phyloP scores from a whole-genome alignment of 2,329 filamentous ascomycete species.

The Tolypocladium paradoxum region DNA sequence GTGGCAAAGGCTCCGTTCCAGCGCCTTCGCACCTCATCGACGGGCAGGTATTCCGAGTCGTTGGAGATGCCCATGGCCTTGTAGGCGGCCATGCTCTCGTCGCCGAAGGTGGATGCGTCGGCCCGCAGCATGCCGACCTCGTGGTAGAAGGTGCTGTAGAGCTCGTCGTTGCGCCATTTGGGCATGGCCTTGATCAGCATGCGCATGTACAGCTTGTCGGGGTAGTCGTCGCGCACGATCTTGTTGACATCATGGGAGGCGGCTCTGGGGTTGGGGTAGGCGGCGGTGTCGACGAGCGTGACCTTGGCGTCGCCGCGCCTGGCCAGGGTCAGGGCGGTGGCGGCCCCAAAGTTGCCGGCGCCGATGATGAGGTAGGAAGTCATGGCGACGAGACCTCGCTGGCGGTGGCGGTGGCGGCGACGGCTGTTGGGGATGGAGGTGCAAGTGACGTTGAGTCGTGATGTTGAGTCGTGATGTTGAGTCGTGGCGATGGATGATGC shows the following conservation, averaged over 20 bases:
- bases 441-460: neutral
- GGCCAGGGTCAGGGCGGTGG: conserved; percentile 26
- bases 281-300: conserved; percentile 24
- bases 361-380: conserved; percentile 25
- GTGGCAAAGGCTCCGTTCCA: conserved; percentile 48
- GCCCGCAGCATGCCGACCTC: conserved; percentile 43
- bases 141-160: conserved; percentile 45
- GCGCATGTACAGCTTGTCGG: conserved; percentile 27
- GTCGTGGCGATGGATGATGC: neutral
- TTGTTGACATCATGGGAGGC: conserved; percentile 38
- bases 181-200: conserved; percentile 30
- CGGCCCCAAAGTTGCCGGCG: conserved; percentile 32
- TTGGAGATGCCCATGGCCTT: conserved; percentile 27
- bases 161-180: conserved; percentile 28
- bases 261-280: conserved; percentile 25
- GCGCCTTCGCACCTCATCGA: conserved; percentile 40
- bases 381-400: conserved; percentile 1
- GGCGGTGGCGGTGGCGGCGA: neutral
- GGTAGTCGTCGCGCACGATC: conserved; percentile 32
- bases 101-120: conserved; percentile 30
- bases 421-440: neutral
- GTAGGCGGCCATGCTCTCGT: conserved; percentile 29
- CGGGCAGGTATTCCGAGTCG: conserved; percentile 26
- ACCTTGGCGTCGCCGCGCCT: conserved; percentile 17
- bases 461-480: too few relatives aligned